phyloP scores from a whole-genome alignment of 2,329 filamentous ascomycete genomes.

The Talaromyces piceae region DNA sequence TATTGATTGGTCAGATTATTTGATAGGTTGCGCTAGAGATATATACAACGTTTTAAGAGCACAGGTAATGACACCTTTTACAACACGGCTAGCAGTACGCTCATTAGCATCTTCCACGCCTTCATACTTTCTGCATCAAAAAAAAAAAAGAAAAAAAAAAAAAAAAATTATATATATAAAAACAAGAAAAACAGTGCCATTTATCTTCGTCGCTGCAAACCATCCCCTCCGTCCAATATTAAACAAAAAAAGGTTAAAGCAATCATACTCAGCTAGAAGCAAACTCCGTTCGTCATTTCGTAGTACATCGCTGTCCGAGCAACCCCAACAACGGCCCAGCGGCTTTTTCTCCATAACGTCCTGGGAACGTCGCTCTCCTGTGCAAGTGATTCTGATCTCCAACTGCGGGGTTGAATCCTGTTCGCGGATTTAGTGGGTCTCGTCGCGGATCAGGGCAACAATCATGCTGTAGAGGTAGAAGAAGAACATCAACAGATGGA shows the following conservation, averaged over 20 bases:
- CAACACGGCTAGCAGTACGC: background rate
- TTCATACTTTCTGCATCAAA: background rate
- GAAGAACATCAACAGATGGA: conserved; percentile 99
- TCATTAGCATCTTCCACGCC: background rate
- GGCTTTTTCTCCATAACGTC: background rate
- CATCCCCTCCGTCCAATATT: background rate
- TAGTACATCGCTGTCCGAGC: background rate
- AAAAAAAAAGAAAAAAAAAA: background rate
- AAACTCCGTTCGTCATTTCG: conserved; percentile 1
- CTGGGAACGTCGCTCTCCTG: background rate
- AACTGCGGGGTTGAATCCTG: no score
- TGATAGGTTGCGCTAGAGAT: conserved; percentile 7
- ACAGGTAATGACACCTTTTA: conserved; percentile 4
- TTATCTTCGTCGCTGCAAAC: background rate
- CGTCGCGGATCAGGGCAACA: conserved; percentile 91
- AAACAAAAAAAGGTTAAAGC: background rate
- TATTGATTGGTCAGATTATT: background rate
- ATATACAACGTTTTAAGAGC: conserved; percentile 12
- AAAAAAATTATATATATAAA: background rate
- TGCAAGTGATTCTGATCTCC: no score
- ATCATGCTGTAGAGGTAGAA: conserved; percentile 99
- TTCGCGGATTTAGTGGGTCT: conserved; percentile 61
- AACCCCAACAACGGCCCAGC: background rate
- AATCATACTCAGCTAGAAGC: background rate
- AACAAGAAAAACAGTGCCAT: conserved; percentile 2